Evolutionary conservation across 2,329 filamentous ascomycete genomes (phyloP).

Genomic region (Beauveria pseudobassiana): DNA sequence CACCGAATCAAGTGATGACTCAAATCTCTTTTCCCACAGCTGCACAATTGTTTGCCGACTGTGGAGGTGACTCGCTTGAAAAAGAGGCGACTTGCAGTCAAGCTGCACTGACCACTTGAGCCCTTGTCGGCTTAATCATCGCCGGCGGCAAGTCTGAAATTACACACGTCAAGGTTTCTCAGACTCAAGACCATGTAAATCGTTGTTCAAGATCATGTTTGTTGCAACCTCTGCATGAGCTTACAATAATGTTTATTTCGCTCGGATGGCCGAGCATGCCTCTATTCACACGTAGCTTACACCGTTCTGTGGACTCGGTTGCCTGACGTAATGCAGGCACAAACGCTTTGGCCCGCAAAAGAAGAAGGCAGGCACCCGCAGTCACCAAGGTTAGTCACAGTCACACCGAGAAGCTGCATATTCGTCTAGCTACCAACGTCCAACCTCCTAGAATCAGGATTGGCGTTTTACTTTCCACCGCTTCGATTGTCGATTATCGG

Average conservation of each 20-base stretch:
- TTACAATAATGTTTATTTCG: not conserved
- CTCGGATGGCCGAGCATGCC: not conserved
- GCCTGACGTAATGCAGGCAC: constrained; percentile 7
- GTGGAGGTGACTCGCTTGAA: not conserved
- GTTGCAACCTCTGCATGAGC: no score
- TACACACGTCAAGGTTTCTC: not conserved
- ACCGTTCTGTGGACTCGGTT: not conserved
- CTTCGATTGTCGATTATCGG: not conserved
- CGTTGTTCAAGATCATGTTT: no score
- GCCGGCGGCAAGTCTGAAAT: not conserved
- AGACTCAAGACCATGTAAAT: no score
- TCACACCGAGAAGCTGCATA: constrained; percentile 1
- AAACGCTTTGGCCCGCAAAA: constrained; percentile 2
- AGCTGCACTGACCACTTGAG: not conserved
- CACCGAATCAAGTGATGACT: not conserved
- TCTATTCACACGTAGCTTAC: not conserved
- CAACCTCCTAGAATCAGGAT: not conserved
- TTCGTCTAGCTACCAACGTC: not conserved
- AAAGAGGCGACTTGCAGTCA: not conserved
- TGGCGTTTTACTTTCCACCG: not conserved
- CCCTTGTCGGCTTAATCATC: not conserved
- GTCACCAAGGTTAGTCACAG: not conserved
- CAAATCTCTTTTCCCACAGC: not conserved
- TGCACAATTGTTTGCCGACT: not conserved
- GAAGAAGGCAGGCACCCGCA: not conserved